Base-by-base conservation (phyloP, 768 basidiomycete species). In the Tylopilus intermedius region DNA sequence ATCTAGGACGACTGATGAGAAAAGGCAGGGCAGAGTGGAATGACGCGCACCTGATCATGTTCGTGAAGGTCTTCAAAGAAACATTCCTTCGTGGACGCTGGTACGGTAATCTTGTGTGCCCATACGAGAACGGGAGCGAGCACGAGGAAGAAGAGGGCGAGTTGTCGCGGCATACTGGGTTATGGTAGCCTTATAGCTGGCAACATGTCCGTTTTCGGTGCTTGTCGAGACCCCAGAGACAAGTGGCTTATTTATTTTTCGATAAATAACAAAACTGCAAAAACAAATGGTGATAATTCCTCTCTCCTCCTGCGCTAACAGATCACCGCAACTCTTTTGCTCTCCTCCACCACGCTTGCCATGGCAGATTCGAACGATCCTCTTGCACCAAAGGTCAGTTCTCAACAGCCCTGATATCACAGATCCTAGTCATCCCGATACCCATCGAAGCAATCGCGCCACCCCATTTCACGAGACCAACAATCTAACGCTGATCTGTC, bases 41-140 rank as follows among this genome's bases (percentile, higher is more conserved):
- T 21, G 2, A 15, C 32, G 58, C 62, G 51, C 56, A 88, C 90
- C 78, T 94, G 90, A 83, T 95, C 93, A 67, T 92, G 83, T 57
- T 81, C 74, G 63, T 94, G 90, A 10, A 94, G 79, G 72, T 95
- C 93, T 71, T 96, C 94, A 67, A 96, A 95, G 77, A 92, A 96
- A 72, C 93, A 96, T 65, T 95, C 93, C 65, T 91, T 93, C 65
- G 82, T 84, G 14, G 85, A 84, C 10, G 93, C 87, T 3, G 77
- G 67, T 11, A 96, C 76, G 61, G 84, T 83, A 61, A 90, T 82
- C 67, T 86, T 78, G 69, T 91, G 88, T 0, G 84, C 80, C 44
- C 73, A 76, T 15, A 74, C 72, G 35, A 82, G 56, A 10, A 50
- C 24, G 1, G 71, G 65, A 33, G 68, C 47, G 11, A 72, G 44